These are phyloP conservation scores for Protomyces arabidopsidicola DNA, from an alignment of 1,139 yeast species.

Conservation along the genomic window DNA sequence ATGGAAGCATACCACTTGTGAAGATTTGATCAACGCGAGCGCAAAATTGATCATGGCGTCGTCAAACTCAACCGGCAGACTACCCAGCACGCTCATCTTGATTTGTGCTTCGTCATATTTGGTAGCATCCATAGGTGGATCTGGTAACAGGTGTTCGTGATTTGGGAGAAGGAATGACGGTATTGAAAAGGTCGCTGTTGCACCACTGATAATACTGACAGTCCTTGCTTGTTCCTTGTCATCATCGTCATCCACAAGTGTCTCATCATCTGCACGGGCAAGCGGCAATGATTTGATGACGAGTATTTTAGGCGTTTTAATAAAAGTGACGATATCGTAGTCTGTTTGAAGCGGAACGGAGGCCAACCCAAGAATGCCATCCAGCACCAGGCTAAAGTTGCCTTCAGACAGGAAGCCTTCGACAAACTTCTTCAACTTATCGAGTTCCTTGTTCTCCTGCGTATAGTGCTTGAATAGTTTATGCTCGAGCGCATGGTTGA, in stretches of 20 bases:
- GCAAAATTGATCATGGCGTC: constrained; percentile 14
- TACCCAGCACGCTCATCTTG: constrained; percentile 14
- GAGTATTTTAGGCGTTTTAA: constrained; percentile 6
- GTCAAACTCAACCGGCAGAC: constrained; percentile 13
- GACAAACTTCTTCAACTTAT: constrained; percentile 4
- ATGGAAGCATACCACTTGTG: background rate
- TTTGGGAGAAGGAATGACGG: constrained; percentile 17
- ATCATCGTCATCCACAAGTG: background rate
- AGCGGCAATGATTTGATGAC: background rate
- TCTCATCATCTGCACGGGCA: background rate
- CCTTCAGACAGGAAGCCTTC: constrained; percentile 8
- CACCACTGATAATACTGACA: constrained; percentile 2
- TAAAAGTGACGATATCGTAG: constrained; percentile 13
- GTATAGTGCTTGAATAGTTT: constrained; percentile 21
- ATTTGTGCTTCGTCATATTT: constrained; percentile 5
- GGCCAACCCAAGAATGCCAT: constrained; percentile 12
- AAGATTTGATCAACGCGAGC: constrained; percentile 12
- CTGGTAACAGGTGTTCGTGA: constrained; percentile 19
- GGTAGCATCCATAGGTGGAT: background rate
- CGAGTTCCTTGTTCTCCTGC: constrained; percentile 15
- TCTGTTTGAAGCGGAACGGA: constrained; percentile 15
- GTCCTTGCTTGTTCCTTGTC: background rate
- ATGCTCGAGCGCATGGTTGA: constrained; percentile 5
- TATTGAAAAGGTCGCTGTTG: constrained; percentile 4
- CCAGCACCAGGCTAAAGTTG: constrained; percentile 14